These are phyloP conservation scores for Syncephalastrum contaminatum DNA, from an alignment of 371 early-diverging fungal genomes.

Conservation along the genomic window DNA sequence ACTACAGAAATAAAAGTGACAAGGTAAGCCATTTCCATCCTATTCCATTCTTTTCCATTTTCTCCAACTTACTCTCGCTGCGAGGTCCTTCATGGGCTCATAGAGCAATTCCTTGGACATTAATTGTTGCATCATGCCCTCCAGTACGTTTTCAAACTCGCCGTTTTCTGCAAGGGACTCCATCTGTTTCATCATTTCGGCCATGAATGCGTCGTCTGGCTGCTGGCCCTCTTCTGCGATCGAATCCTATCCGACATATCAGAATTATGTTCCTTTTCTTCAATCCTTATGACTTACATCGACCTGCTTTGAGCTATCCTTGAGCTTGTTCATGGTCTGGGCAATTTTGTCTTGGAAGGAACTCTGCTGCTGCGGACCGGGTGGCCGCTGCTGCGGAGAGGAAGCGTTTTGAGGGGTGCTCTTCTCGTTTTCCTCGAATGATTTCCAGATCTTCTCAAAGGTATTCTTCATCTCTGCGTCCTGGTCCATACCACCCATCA, in stretches of 20 bases:
- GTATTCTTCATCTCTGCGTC: constrained; percentile 58
- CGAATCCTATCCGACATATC: constrained; percentile 44
- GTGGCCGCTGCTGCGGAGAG: constrained; percentile 14
- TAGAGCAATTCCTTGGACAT: constrained; percentile 91
- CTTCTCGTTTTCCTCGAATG: constrained; percentile 35
- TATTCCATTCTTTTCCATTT: neutral
- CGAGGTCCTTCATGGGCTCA: constrained; percentile 91
- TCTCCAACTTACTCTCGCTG: constrained; percentile 53
- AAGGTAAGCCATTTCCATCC: constrained; percentile 1
- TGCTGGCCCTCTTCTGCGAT: constrained; percentile 50
- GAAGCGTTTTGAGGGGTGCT: constrained; percentile 2
- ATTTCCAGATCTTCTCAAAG: constrained; percentile 63
- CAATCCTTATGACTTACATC: constrained; percentile 54
- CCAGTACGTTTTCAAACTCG: constrained; percentile 84
- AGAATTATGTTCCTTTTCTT: neutral
- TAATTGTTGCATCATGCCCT: constrained; percentile 86
- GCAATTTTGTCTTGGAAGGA: constrained; percentile 80
- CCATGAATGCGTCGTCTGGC: constrained; percentile 73
- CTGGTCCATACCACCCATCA: constrained; percentile 60
- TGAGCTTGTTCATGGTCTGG: constrained; percentile 59
- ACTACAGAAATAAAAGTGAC: constrained; percentile 46
- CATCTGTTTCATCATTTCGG: constrained; percentile 89
- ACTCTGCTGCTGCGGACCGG: constrained; percentile 4
- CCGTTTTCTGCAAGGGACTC: constrained; percentile 76
- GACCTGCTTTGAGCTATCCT: constrained; percentile 79